Percentiles rank a stretch among this genome's conserved stretches.
Evolutionary conservation across 192 early-diverging fungal species (phyloP).

Genomic region (Chytriomyces hyalinus): DNA sequence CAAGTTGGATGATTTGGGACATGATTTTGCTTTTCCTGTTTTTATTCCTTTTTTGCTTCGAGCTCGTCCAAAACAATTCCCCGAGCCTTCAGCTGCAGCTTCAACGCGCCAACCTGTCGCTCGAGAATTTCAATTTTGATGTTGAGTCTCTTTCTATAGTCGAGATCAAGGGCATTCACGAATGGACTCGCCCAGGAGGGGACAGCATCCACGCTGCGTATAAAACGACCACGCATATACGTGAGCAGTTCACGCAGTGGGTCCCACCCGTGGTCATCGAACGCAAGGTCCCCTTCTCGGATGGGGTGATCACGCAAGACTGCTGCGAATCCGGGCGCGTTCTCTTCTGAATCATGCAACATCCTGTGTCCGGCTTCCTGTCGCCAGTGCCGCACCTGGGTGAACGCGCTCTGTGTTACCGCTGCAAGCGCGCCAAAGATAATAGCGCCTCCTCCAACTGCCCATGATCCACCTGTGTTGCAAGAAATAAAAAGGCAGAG

Average conservation of each 20-base stretch:
- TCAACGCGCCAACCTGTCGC: constrained; percentile 46
- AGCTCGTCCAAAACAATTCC: background rate
- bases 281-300: background rate
- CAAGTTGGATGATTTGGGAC: constrained; percentile 3
- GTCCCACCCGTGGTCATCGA: constrained; percentile 28
- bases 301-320: background rate
- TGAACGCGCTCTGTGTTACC: constrained; percentile 27
- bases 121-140: constrained; percentile 44
- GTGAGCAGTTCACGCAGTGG: constrained; percentile 10
- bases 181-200: constrained; percentile 48
- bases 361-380: constrained; percentile 24
- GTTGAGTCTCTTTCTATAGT: constrained; percentile 53
- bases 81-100: constrained; percentile 28
- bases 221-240: background rate
- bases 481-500: background rate
- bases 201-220: constrained; percentile 15
- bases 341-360: constrained; percentile 1
- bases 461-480: constrained; percentile 42
- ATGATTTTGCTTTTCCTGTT: background rate
- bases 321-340: background rate
- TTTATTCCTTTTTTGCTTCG: background rate
- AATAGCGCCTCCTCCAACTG: constrained; percentile 43
- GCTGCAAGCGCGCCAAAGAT: constrained; percentile 38
- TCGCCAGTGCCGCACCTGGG: constrained; percentile 32
- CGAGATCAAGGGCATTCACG: constrained; percentile 55